phyloP scores from a whole-genome alignment of 2,329 filamentous ascomycete species.

The Aspergillus terreus region DNA sequence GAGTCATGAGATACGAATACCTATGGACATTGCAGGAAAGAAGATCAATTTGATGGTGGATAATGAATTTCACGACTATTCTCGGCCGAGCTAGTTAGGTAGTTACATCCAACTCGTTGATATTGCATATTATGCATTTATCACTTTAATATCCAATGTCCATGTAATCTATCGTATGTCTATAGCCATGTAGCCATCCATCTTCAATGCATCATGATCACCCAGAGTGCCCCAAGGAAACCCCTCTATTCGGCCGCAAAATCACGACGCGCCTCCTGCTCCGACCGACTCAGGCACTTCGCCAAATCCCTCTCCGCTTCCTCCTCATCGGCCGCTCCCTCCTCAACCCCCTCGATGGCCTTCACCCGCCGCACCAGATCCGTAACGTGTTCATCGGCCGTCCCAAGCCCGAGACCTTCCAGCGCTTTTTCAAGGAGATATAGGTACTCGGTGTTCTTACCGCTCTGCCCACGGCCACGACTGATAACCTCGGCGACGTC shows the following conservation, averaged over 20 bases:
- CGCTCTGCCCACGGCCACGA: slow-evolving; percentile 73
- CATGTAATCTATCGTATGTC: background rate
- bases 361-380: slow-evolving; percentile 74
- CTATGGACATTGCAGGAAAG: background rate
- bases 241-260: slow-evolving; percentile 1
- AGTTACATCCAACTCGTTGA: no score
- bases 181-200: background rate
- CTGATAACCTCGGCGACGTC: slow-evolving; percentile 76
- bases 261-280: slow-evolving; percentile 9
- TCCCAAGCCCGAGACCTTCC: slow-evolving; percentile 67
- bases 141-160: background rate
- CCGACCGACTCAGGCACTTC: slow-evolving; percentile 19
- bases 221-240: background rate
- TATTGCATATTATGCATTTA: background rate
- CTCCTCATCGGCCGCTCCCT: slow-evolving; percentile 28
- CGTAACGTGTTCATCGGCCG: slow-evolving; percentile 76
- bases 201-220: background rate
- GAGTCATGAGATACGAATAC: background rate
- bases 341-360: slow-evolving; percentile 51
- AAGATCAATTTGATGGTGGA: background rate
- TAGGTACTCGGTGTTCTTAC: slow-evolving; percentile 86
- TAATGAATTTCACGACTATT: background rate
- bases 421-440: slow-evolving; percentile 75
- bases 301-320: slow-evolving; percentile 27
- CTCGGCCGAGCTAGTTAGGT: no score